Conservation (phyloP, 1,284 basidiomycete species). For the Heterobasidion irregulare region DNA sequence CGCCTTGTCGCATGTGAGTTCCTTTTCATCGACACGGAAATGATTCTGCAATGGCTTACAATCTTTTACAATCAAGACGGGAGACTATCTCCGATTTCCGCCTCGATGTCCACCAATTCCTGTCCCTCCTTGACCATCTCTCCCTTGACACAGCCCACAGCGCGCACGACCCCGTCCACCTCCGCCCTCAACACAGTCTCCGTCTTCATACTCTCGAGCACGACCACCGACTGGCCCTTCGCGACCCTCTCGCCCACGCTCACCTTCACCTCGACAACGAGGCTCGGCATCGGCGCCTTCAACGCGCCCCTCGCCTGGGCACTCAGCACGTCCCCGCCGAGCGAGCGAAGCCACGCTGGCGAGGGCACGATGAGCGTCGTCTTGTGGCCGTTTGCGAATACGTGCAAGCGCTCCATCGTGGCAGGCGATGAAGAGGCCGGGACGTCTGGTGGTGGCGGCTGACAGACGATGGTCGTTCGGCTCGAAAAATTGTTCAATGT, state of each 20-base stretch:
- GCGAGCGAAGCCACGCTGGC: conserved; percentile 57
- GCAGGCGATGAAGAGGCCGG: conserved; percentile 41
- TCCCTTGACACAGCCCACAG: conserved; percentile 70
- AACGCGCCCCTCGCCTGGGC: conserved; percentile 49
- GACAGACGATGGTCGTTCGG: conserved; percentile 67
- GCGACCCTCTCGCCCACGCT: conserved; percentile 70
- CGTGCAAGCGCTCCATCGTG: conserved; percentile 61
- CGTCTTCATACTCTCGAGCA: conserved; percentile 95
- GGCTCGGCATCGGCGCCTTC: conserved; percentile 83
- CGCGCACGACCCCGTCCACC: conserved; percentile 57
- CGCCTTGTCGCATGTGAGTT: too few relatives aligned
- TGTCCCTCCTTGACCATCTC: conserved; percentile 86
- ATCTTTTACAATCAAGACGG: too few relatives aligned
- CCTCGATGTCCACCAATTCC: conserved; percentile 65
- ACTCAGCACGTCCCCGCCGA: conserved; percentile 46
- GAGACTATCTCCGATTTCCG: not conserved
- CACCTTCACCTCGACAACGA: conserved; percentile 82
- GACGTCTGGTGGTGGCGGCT: conserved; percentile 40
- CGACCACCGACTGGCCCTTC: conserved; percentile 73
- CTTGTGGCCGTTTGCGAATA: conserved; percentile 48
- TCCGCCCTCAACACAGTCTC: conserved; percentile 80
- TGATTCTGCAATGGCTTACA: too few relatives aligned
- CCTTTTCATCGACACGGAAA: too few relatives aligned
- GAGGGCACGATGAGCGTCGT: conserved; percentile 53
- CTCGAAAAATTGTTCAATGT: conserved; percentile 38